These are phyloP conservation scores for Suhomyces atakaporum DNA, from an alignment of 1,139 yeast species.

Conservation along the genomic window DNA sequence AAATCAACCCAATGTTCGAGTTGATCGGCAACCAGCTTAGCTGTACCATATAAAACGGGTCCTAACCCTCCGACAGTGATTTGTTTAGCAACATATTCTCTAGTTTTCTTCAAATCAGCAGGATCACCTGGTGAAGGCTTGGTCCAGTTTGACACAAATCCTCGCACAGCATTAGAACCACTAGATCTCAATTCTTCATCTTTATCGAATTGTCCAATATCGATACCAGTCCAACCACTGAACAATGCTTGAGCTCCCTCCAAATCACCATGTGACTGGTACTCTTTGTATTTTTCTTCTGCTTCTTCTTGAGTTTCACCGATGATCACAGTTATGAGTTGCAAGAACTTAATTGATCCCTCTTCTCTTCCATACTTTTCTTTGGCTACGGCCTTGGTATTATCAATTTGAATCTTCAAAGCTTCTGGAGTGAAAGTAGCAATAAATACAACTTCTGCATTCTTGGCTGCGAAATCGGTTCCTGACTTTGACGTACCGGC, in stretches of 20 bases:
- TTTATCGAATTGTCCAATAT: constrained; percentile 29
- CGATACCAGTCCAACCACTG: constrained; percentile 42
- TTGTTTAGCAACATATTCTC: constrained; percentile 29
- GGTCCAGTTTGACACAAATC: constrained; percentile 35
- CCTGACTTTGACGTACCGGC: constrained; percentile 52
- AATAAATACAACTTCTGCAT: constrained; percentile 47
- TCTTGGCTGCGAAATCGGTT: constrained; percentile 44
- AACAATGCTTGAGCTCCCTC: constrained; percentile 44
- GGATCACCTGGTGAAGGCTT: constrained; percentile 31
- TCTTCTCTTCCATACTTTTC: constrained; percentile 36
- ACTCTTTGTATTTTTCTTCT: constrained; percentile 29
- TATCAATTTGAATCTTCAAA: constrained; percentile 29
- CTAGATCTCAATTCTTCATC: constrained; percentile 33
- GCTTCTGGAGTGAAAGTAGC: constrained; percentile 31
- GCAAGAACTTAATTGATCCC: constrained; percentile 37
- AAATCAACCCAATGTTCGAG: constrained; percentile 34
- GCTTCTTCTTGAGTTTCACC: constrained; percentile 42
- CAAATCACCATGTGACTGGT: constrained; percentile 34
- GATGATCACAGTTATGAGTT: constrained; percentile 34
- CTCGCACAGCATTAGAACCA: constrained; percentile 32
- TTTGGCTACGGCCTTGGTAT: constrained; percentile 30
- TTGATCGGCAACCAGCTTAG: constrained; percentile 29
- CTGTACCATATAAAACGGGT: constrained; percentile 28
- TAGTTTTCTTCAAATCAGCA: constrained; percentile 26
- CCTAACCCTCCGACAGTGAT: constrained; percentile 35